These are phyloP conservation scores for Phytophthora capsici DNA, from an alignment of 352 stramenopile species.

Conservation along the genomic window DNA sequence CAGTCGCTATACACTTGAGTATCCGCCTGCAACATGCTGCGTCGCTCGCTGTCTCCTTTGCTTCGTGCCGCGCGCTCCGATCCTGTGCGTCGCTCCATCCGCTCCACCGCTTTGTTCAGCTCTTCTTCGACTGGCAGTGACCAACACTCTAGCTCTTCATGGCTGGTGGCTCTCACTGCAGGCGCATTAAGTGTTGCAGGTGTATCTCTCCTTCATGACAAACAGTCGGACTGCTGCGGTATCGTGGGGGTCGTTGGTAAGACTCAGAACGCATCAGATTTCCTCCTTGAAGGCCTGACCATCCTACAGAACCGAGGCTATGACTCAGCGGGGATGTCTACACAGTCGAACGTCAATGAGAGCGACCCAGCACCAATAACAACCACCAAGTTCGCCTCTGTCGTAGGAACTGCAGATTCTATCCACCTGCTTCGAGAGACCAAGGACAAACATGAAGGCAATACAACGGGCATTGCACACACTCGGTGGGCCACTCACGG, in stretches of 20 bases:
- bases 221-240: slow-evolving; percentile 58
- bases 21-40: slow-evolving; percentile 25
- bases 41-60: slow-evolving; percentile 20
- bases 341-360: slow-evolving; percentile 64
- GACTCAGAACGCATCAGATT: slow-evolving; percentile 70
- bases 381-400: slow-evolving; percentile 96
- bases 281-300: slow-evolving; percentile 88
- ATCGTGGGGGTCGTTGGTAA: slow-evolving; percentile 83
- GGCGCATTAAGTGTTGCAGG: slow-evolving; percentile 21
- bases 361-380: slow-evolving; percentile 56
- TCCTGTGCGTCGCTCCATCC: slow-evolving; percentile 11
- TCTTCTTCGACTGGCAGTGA: slow-evolving; percentile 4
- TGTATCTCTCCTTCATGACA: slow-evolving; percentile 4
- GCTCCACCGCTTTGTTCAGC: slow-evolving; percentile 1
- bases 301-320: slow-evolving; percentile 97
- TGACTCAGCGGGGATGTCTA: slow-evolving; percentile 97
- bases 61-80: slow-evolving; percentile 5
- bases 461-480: slow-evolving; percentile 97
- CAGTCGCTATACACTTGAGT: background rate
- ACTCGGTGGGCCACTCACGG: slow-evolving; percentile 99
- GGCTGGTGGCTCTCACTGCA: slow-evolving; percentile 25
- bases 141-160: slow-evolving; percentile 11
- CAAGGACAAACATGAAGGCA: slow-evolving; percentile 73
- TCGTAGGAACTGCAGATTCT: slow-evolving; percentile 91
- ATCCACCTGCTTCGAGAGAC: slow-evolving; percentile 91